Evolutionary conservation across 202 grass and related monocot species (phyloP).

Genomic region (Setaria italica): DNA sequence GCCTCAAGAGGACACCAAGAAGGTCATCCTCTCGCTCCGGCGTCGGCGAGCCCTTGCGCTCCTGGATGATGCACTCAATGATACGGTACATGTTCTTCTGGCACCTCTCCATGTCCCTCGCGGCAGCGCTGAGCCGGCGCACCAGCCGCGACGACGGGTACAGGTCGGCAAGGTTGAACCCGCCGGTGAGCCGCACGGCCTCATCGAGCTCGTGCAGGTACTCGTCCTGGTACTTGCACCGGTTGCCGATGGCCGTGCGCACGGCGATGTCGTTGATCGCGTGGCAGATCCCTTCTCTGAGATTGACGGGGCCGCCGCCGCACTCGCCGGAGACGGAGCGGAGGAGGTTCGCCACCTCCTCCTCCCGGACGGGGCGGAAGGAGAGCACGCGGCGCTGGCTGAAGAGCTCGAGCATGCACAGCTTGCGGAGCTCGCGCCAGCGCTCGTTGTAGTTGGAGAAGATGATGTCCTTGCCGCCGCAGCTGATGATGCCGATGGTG

Average conservation of each 20-base stretch:
- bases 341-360: slow-evolving; percentile 19
- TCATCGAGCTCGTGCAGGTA: background rate
- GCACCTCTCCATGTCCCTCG: background rate
- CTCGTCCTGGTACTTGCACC: slow-evolving; percentile 17
- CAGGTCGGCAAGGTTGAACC: slow-evolving; percentile 33
- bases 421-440: slow-evolving; percentile 24
- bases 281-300: slow-evolving; percentile 21
- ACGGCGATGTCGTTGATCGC: background rate
- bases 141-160: slow-evolving; percentile 34
- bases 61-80: slow-evolving; percentile 29
- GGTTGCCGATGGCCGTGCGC: slow-evolving; percentile 3
- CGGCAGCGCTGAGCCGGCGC: slow-evolving; percentile 1
- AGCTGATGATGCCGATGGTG: background rate
- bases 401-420: slow-evolving; percentile 29
- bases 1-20: background rate
- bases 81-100: slow-evolving; percentile 27
- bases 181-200: background rate
- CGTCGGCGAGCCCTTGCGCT: background rate
- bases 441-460: slow-evolving; percentile 17
- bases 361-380: background rate
- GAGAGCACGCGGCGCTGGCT: slow-evolving; percentile 21
- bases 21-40: slow-evolving; percentile 10
- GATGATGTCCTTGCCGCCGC: slow-evolving; percentile 22
- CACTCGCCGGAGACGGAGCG: background rate
- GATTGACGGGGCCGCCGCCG: background rate